Conservation (phyloP, 371 early-diverging fungal genomes). For the Rhizomucor miehei region DNA sequence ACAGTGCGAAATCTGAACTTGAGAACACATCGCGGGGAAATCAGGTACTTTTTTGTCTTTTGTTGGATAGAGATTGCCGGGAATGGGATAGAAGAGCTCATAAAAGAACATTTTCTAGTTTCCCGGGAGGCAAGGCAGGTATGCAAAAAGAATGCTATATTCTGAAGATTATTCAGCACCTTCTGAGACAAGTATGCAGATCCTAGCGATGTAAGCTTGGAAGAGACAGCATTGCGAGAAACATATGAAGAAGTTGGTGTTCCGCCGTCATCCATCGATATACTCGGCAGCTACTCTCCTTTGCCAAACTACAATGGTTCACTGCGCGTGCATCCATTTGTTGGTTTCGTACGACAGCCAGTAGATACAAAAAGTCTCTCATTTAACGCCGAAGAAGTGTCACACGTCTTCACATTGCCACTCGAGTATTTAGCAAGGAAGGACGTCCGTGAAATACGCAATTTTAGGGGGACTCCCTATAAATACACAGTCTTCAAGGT, state of each 20-base stretch:
- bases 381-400: slow-evolving; percentile 71
- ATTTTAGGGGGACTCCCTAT: slow-evolving; percentile 60
- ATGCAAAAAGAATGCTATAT: slow-evolving; percentile 4
- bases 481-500: slow-evolving; percentile 63
- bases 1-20: slow-evolving; percentile 73
- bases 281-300: slow-evolving; percentile 66
- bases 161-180: too few relatives aligned
- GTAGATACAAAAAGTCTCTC: slow-evolving; percentile 22
- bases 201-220: slow-evolving; percentile 47
- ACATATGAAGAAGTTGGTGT: slow-evolving; percentile 84
- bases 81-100: background rate
- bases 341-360: slow-evolving; percentile 58
- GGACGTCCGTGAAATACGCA: slow-evolving; percentile 34
- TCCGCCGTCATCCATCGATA: slow-evolving; percentile 37
- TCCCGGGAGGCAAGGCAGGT: slow-evolving; percentile 78
- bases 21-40: slow-evolving; percentile 78
- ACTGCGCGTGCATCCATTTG: slow-evolving; percentile 72
- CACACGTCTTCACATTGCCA: slow-evolving; percentile 67
- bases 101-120: slow-evolving; percentile 32
- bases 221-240: slow-evolving; percentile 79
- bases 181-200: too few relatives aligned
- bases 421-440: slow-evolving; percentile 62
- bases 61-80: background rate
- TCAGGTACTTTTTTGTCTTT: slow-evolving; percentile 44
- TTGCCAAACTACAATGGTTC: slow-evolving; percentile 65